Base-by-base conservation (phyloP, 495 filamentous ascomycete species). In the Aspergillus asperescens region DNA sequence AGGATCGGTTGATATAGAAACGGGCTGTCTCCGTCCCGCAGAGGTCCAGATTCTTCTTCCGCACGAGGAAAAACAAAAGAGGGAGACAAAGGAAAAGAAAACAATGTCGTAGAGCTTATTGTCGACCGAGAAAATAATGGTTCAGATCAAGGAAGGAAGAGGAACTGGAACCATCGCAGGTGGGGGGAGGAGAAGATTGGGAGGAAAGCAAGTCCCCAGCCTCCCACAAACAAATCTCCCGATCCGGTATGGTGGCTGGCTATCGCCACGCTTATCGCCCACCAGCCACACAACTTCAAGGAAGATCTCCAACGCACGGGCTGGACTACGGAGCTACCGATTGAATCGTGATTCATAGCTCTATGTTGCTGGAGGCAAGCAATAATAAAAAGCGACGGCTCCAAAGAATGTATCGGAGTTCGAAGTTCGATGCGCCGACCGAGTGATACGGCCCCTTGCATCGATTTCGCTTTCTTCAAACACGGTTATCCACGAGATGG, bases 151-250 rank as follows among this genome's bases (percentile, higher is more conserved):
- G 44, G 15, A 47, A 9, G 34, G 48, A 37, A 37, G 48, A 46
- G 27, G 37, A 28, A 28, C 24, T 29, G n/a, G n/a, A 28, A 28
- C 24, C 44, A 47, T 18, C 1, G 28, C 8, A 22, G 7, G 44
- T 47, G 2, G 54, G 54, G 55, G 46, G 51, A 52, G 55, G 45
- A 43, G 48, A 58, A 66, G 69, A 35, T 35, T n/a, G 32, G 16
- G 24, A 24, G 23, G 41, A 43, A 29, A 24, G 16, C 16, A 18
- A 20, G 16, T 35, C 16, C 44, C 44, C 44, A 47, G 44, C 44
- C 44, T 47, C 44, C 44, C 44, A 47, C 28, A 47, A 75, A 75
- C 71, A 75, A 75, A 73, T 72, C 67, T 75, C 72, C 67, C 59
- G 43, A 71, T 67, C 35, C 20, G 65, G 70, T 49, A 61, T 64